Conservation (phyloP, 1,139 yeast species). For the Suhomyces ambrosiae region DNA sequence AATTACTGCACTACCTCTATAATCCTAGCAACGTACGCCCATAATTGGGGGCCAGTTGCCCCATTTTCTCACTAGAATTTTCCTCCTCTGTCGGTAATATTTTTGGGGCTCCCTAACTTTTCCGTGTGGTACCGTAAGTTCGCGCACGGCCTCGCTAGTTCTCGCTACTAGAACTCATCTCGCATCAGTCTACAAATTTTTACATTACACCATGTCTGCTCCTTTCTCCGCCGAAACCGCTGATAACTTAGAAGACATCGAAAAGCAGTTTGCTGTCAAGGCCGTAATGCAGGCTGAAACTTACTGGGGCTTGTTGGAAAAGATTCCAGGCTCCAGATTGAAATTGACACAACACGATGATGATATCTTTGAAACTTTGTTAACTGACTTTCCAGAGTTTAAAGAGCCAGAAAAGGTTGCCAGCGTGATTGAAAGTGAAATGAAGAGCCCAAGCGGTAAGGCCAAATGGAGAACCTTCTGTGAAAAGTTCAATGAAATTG, state of each 20-base stretch:
- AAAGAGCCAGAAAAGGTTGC: conserved; percentile 57
- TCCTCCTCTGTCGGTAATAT: no score
- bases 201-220: conserved; percentile 16
- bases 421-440: conserved; percentile 69
- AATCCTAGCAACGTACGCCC: no score
- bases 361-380: conserved; percentile 70
- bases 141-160: neutral
- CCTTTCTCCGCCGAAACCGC: conserved; percentile 56
- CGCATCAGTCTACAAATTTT: neutral
- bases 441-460: conserved; percentile 81
- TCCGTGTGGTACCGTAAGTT: no score
- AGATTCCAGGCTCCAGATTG: conserved; percentile 75
- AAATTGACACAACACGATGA: conserved; percentile 81
- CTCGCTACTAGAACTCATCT: no score
- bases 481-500: conserved; percentile 78
- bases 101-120: no score
- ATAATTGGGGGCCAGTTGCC: no score
- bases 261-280: conserved; percentile 95
- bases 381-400: conserved; percentile 85
- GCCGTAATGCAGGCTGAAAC: conserved; percentile 96
- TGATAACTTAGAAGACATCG: conserved; percentile 70
- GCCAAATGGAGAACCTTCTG: conserved; percentile 89
- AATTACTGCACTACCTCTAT: no score
- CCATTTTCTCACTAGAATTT: no score
- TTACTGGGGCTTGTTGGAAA: conserved; percentile 80